phyloP scores from a whole-genome alignment of 768 basidiomycete genomes.

The Cubamyces lactineus region DNA sequence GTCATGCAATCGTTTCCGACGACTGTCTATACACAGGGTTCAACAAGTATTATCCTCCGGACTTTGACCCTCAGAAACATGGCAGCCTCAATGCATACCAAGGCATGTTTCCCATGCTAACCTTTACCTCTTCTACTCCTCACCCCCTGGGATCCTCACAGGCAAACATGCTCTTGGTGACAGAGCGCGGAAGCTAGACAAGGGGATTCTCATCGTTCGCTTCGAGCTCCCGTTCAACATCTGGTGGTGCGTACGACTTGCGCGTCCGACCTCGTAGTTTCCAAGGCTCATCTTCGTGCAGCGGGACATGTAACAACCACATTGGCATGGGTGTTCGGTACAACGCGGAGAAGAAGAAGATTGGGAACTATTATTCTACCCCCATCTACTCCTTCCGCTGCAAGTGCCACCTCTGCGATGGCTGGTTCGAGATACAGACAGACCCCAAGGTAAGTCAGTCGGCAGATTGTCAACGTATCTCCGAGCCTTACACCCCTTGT shows the following conservation, averaged over 20 bases:
- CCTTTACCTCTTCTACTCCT: background rate
- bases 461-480: background rate
- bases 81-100: slow-evolving; percentile 72
- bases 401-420: slow-evolving; percentile 95
- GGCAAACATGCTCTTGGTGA: slow-evolving; percentile 95
- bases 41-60: slow-evolving; percentile 81
- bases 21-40: slow-evolving; percentile 47
- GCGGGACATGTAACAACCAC: slow-evolving; percentile 93
- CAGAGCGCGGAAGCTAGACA: slow-evolving; percentile 92
- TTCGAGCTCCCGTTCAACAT: slow-evolving; percentile 98
- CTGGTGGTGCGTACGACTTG: slow-evolving; percentile 71
- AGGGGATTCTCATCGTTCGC: slow-evolving; percentile 93
- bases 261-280: background rate
- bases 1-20: background rate
- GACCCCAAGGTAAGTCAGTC: slow-evolving; percentile 79
- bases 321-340: slow-evolving; percentile 99
- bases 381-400: slow-evolving; percentile 95
- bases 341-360: slow-evolving; percentile 98
- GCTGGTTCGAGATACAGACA: slow-evolving; percentile 98
- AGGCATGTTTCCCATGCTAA: slow-evolving; percentile 45
- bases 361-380: slow-evolving; percentile 93
- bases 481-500: background rate
- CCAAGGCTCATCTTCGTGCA: slow-evolving; percentile 36
- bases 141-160: slow-evolving; percentile 34
- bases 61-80: slow-evolving; percentile 72